phyloP scores from a whole-genome alignment of 2,329 filamentous ascomycete genomes.

The Alternaria atra region DNA sequence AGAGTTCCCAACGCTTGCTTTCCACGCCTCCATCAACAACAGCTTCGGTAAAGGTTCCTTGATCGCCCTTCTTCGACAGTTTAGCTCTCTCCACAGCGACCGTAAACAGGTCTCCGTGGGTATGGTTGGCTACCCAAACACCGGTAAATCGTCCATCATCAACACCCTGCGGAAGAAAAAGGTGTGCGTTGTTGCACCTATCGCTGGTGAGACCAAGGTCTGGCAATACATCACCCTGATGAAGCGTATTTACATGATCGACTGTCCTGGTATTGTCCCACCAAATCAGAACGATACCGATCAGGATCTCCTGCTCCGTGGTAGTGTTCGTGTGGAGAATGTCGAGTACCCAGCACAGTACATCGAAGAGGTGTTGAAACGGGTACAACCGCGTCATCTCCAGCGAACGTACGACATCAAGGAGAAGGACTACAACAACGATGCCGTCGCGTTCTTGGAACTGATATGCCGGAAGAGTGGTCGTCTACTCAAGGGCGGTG shows the following conservation, averaged over 20 bases:
- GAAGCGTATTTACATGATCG: constrained; percentile 94
- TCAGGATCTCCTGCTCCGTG: constrained; percentile 86
- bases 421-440: constrained; percentile 75
- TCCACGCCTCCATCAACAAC: constrained; percentile 94
- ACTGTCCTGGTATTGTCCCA: constrained; percentile 95
- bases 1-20: constrained; percentile 92
- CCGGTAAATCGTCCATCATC: constrained; percentile 95
- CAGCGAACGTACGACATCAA: constrained; percentile 92
- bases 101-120: constrained; percentile 95
- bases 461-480: constrained; percentile 87
- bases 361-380: constrained; percentile 80
- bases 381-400: constrained; percentile 86
- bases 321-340: constrained; percentile 93
- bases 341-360: constrained; percentile 97
- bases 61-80: constrained; percentile 91
- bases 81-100: constrained; percentile 86
- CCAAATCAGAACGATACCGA: constrained; percentile 85
- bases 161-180: constrained; percentile 95
- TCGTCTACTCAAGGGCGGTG: constrained; percentile 87
- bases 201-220: constrained; percentile 95
- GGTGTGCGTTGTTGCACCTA: constrained; percentile 91
- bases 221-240: constrained; percentile 98
- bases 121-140: constrained; percentile 89
- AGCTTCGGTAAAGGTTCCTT: constrained; percentile 95
- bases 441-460: constrained; percentile 84